phyloP scores from a whole-genome alignment of 2,329 filamentous ascomycete species.

The Dothistroma pini region DNA sequence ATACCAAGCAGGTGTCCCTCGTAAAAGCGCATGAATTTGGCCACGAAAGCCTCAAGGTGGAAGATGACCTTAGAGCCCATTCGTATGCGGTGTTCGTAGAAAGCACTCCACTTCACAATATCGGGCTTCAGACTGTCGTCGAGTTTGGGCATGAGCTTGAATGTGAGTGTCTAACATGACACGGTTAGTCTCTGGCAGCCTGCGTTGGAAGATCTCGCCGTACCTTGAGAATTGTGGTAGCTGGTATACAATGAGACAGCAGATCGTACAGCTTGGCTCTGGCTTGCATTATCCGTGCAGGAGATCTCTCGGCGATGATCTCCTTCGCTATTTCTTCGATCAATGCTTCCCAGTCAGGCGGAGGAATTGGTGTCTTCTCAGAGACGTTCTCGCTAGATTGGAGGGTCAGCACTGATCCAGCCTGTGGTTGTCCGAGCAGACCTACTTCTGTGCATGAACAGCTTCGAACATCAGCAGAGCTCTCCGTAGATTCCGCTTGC shows the following conservation, averaged over 20 bases:
- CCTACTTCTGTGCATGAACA: constrained; percentile 94
- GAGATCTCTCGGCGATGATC: constrained; percentile 90
- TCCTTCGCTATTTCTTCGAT: constrained; percentile 87
- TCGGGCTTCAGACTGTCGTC: constrained; percentile 89
- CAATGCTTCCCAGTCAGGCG: constrained; percentile 94
- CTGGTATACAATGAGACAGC: constrained; percentile 92
- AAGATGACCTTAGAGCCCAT: constrained; percentile 91
- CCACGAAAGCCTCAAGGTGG: constrained; percentile 95
- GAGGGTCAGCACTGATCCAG: not conserved
- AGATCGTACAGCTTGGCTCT: constrained; percentile 95
- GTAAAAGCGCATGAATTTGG: constrained; percentile 94
- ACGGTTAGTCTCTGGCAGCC: constrained; percentile 1
- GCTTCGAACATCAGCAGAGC: constrained; percentile 96
- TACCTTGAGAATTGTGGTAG: constrained; percentile 85
- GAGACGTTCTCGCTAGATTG: constrained; percentile 75
- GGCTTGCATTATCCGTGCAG: constrained; percentile 79
- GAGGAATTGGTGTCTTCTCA: constrained; percentile 83
- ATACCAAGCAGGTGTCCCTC: constrained; percentile 84
- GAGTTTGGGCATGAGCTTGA: constrained; percentile 82
- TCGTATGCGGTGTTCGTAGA: constrained; percentile 93
- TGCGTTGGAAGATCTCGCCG: not conserved
- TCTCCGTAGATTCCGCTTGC: constrained; percentile 82
- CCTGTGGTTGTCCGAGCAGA: not conserved
- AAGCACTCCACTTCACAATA: constrained; percentile 92
- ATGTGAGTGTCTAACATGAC: constrained; percentile 66